Percentiles rank a stretch among this genome's conserved stretches.
phyloP scores from a whole-genome alignment of 2,329 filamentous ascomycete genomes.

The Ophiostoma pallidulum region DNA sequence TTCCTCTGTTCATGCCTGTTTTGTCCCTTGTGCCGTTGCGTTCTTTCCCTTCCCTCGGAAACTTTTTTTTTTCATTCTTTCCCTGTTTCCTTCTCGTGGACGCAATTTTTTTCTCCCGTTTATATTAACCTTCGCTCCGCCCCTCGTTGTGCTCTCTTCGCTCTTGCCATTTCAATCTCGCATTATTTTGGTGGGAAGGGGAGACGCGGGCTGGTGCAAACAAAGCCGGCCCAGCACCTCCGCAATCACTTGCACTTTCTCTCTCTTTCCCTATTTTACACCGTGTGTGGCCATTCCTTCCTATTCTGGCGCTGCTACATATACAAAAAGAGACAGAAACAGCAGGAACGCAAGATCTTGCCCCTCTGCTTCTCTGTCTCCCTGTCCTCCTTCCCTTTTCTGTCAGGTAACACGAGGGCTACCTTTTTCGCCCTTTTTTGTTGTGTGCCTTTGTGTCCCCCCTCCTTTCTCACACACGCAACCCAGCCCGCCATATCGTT shows the following conservation, averaged over 20 bases:
- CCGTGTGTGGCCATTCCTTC: background rate
- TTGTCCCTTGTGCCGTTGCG: background rate
- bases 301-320: background rate
- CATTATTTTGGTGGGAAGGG: background rate
- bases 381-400: conserved; percentile 1
- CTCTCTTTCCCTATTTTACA: background rate
- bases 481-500: too few relatives aligned
- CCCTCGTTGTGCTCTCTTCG: background rate
- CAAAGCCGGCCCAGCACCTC: too few relatives aligned
- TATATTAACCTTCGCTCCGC: background rate
- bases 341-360: background rate
- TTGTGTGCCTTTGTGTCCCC: background rate
- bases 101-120: background rate
- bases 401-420: background rate
- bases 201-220: too few relatives aligned
- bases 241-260: too few relatives aligned
- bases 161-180: background rate
- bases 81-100: background rate
- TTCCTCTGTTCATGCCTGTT: background rate
- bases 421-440: background rate
- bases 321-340: conserved; percentile 1
- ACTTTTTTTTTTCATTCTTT: background rate
- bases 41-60: background rate
- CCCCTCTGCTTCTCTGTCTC: too few relatives aligned
- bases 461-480: background rate